phyloP scores from a whole-genome alignment of 345 rosid genomes.

The Limnanthes douglasii region DNA sequence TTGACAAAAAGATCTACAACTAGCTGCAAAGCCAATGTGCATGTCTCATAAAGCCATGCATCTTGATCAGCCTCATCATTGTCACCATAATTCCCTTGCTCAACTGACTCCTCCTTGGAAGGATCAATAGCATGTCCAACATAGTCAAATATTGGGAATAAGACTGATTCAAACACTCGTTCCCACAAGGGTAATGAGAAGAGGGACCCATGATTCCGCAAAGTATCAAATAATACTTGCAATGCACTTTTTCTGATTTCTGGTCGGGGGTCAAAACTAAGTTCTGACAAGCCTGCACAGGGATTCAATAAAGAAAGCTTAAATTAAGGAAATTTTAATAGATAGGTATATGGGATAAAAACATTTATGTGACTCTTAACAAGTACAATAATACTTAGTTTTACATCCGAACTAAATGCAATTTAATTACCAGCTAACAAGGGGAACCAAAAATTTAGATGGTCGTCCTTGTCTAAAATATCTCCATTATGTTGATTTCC shows the following conservation, averaged over 20 bases:
- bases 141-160: constrained; percentile 86
- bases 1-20: constrained; percentile 91
- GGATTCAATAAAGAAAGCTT: too few relatives aligned
- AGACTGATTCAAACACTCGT: constrained; percentile 71
- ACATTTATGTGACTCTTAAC: too few relatives aligned
- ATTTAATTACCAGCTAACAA: constrained; percentile 64
- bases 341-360: too few relatives aligned
- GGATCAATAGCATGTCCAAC: constrained; percentile 77
- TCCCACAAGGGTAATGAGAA: constrained; percentile 78
- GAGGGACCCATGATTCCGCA: constrained; percentile 81
- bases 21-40: constrained; percentile 81
- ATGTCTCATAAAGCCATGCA: constrained; percentile 93
- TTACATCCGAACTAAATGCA: too few relatives aligned
- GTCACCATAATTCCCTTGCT: constrained; percentile 28
- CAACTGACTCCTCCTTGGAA: constrained; percentile 45
- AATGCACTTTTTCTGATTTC: constrained; percentile 84
- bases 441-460: constrained; percentile 89
- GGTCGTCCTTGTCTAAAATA: constrained; percentile 50
- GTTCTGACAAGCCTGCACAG: constrained; percentile 73
- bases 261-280: constrained; percentile 89
- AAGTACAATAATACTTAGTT: too few relatives aligned
- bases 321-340: too few relatives aligned
- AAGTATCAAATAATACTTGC: constrained; percentile 75
- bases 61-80: constrained; percentile 61
- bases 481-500: constrained; percentile 48